Evolutionary conservation across 2,329 filamentous ascomycete genomes (phyloP).

Genomic region (Sclerotinia borealis): DNA sequence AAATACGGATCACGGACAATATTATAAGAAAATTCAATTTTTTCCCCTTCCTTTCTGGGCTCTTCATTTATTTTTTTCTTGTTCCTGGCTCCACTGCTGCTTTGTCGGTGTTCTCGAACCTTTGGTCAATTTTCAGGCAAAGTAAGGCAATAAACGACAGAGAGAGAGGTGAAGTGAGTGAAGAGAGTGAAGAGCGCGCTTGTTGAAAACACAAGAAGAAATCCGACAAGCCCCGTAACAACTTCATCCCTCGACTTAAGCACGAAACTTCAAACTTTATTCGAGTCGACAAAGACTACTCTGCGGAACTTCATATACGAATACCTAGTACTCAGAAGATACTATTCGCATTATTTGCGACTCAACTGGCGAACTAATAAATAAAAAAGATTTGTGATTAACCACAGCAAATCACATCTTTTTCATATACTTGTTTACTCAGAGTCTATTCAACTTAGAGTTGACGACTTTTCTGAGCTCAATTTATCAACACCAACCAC

Average conservation of each 20-base stretch:
- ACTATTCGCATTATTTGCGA: constrained; percentile 1
- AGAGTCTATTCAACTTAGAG: neutral
- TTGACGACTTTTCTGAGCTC: neutral
- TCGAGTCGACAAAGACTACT: neutral
- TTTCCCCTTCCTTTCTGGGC: neutral
- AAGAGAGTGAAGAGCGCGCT: constrained; percentile 2
- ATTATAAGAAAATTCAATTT: neutral
- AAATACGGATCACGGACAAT: constrained; percentile 1
- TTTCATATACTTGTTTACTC: neutral
- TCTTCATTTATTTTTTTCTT: neutral
- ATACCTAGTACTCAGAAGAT: neutral
- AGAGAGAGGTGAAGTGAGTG: too few species aligned
- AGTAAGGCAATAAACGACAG: constrained; percentile 11
- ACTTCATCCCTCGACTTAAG: constrained; percentile 6
- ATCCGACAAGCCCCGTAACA: constrained; percentile 8
- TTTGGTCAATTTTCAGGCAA: neutral
- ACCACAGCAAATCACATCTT: neutral
- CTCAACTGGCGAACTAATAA: neutral
- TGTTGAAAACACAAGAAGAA: constrained; percentile 9
- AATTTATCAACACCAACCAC: neutral
- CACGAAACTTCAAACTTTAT: neutral
- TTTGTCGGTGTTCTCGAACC: constrained; percentile 11
- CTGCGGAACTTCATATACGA: neutral
- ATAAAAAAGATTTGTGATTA: neutral
- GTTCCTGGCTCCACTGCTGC: constrained; percentile 9